Evolutionary conservation across 1,284 basidiomycete genomes (phyloP).

Genomic region (Austroboletus novae-zelandiae): DNA sequence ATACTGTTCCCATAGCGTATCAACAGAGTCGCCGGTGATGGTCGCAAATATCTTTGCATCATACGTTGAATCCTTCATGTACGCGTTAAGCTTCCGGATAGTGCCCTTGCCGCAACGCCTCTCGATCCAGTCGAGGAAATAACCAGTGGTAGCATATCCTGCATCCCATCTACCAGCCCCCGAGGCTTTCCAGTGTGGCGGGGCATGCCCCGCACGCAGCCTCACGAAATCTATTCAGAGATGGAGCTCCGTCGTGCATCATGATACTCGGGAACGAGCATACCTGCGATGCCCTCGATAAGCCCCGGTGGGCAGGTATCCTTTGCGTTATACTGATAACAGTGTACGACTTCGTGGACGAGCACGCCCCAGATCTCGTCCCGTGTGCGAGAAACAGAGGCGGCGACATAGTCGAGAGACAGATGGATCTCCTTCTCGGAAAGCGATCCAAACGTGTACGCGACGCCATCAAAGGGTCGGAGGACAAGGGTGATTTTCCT

Average conservation of each 20-base stretch:
- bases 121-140: slow-evolving; percentile 73
- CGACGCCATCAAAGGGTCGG: slow-evolving; percentile 64
- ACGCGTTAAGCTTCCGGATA: slow-evolving; percentile 53
- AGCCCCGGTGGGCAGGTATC: slow-evolving; percentile 63
- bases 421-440: slow-evolving; percentile 70
- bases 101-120: slow-evolving; percentile 49
- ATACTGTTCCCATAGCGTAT: slow-evolving; percentile 57
- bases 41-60: slow-evolving; percentile 49
- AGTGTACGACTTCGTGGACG: slow-evolving; percentile 68
- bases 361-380: slow-evolving; percentile 68
- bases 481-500: slow-evolving; percentile 53
- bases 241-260: background rate
- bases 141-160: slow-evolving; percentile 68
- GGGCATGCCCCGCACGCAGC: slow-evolving; percentile 50
- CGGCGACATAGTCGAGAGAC: slow-evolving; percentile 58
- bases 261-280: slow-evolving; percentile 7
- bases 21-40: slow-evolving; percentile 50
- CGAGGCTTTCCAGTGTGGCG: slow-evolving; percentile 62
- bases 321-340: slow-evolving; percentile 64
- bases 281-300: slow-evolving; percentile 74
- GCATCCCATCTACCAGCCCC: slow-evolving; percentile 61
- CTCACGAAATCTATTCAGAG: slow-evolving; percentile 63
- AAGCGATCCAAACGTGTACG: slow-evolving; percentile 55
- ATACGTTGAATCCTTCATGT: slow-evolving; percentile 50
- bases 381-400: slow-evolving; percentile 42